phyloP scores from a whole-genome alignment of 805 yeast species.

The Torulaspora microellipsoides region DNA sequence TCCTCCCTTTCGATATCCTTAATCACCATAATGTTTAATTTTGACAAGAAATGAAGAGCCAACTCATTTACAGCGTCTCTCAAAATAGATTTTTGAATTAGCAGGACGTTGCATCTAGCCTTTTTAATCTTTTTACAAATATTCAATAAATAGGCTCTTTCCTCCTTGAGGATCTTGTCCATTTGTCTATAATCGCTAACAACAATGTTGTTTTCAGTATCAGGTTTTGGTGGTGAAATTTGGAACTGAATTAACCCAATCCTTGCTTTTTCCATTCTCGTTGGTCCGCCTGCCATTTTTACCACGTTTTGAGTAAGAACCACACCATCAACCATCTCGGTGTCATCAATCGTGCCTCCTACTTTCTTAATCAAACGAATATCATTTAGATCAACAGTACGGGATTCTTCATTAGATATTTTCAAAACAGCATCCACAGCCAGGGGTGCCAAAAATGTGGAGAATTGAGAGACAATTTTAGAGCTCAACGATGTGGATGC shows the following conservation, averaged over 20 bases:
- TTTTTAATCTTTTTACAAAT: conserved; percentile 95
- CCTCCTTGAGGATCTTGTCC: conserved; percentile 98
- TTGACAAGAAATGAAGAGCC: conserved; percentile 90
- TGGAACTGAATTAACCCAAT: conserved; percentile 91
- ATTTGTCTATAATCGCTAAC: conserved; percentile 98
- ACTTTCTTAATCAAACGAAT: conserved; percentile 87
- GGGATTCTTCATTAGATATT: conserved; percentile 57
- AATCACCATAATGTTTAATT: conserved; percentile 87
- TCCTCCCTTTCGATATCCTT: conserved; percentile 96
- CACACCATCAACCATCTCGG: conserved; percentile 88
- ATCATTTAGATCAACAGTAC: conserved; percentile 77
- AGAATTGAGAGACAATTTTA: conserved; percentile 92
- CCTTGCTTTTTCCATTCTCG: conserved; percentile 87
- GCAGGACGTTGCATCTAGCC: conserved; percentile 88
- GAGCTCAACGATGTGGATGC: conserved; percentile 93
- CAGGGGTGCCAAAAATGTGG: conserved; percentile 80
- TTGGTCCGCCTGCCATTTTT: conserved; percentile 91
- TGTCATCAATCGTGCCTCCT: conserved; percentile 97
- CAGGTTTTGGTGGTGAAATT: conserved; percentile 95
- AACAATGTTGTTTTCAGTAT: conserved; percentile 94
- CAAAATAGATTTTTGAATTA: conserved; percentile 87
- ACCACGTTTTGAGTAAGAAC: conserved; percentile 87
- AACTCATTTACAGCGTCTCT: conserved; percentile 93
- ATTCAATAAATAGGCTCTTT: conserved; percentile 89
- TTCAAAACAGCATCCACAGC: conserved; percentile 89